Percentiles rank a stretch among this genome's conserved stretches.
These are phyloP conservation scores for Boletus tylopilopsis DNA, from an alignment of 768 basidiomycete genomes.

Conservation along the genomic window DNA sequence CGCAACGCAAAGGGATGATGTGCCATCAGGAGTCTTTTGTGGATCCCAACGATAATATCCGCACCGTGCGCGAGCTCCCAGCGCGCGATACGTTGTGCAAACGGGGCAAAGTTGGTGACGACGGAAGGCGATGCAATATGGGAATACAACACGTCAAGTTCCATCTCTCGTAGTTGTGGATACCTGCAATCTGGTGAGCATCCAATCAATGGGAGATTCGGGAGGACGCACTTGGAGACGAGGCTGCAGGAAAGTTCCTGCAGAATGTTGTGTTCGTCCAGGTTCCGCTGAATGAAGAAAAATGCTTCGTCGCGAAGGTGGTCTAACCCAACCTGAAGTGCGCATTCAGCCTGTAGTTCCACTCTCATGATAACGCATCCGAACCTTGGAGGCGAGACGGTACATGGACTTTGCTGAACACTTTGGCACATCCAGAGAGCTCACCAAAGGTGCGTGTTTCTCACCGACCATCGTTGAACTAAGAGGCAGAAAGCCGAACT, in stretches of 20 bases:
- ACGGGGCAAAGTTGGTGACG: slow-evolving; percentile 6
- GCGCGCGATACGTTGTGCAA: slow-evolving; percentile 14
- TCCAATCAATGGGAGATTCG: no score
- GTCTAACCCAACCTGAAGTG: slow-evolving; percentile 19
- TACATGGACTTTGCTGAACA: no score
- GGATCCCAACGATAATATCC: slow-evolving; percentile 18
- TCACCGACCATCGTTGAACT: no score
- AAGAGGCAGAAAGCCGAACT: no score
- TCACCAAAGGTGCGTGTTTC: no score
- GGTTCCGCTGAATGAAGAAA: slow-evolving; percentile 9
- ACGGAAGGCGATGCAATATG: slow-evolving; percentile 4
- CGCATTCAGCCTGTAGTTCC: background rate
- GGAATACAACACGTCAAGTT: slow-evolving; percentile 11
- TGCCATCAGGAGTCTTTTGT: slow-evolving; percentile 11
- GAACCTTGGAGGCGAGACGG: slow-evolving; percentile 21
- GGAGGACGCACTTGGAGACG: slow-evolving; percentile 11
- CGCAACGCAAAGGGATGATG: no score
- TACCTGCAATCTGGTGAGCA: background rate
- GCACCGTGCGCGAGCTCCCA: slow-evolving; percentile 19
- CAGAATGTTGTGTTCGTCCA: slow-evolving; percentile 23
- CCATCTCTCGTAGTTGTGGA: slow-evolving; percentile 14
- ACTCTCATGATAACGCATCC: background rate
- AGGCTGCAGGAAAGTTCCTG: slow-evolving; percentile 20
- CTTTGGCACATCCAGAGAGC: no score
- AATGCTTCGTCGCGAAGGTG: slow-evolving; percentile 15